Percentiles rank a stretch among this genome's conserved stretches.
phyloP scores from a whole-genome alignment of 75 land plant species.

The Selaginella tamariscina region DNA sequence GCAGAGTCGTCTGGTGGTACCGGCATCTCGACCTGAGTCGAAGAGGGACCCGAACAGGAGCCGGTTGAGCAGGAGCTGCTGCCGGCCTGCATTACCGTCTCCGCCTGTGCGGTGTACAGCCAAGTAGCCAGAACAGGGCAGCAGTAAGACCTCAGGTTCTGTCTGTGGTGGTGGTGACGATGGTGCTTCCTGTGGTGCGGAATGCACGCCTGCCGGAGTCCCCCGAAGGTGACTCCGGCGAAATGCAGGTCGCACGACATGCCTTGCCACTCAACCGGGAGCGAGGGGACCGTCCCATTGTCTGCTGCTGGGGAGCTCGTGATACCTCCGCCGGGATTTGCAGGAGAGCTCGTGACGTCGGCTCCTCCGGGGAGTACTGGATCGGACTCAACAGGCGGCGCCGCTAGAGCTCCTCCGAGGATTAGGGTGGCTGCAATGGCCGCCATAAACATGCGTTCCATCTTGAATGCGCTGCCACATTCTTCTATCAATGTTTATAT shows the following conservation, averaged over 20 bases:
- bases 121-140: slow-evolving; percentile 82
- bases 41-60: neutral
- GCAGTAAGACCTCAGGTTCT: slow-evolving; percentile 34
- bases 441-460: neutral
- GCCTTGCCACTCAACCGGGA: slow-evolving; percentile 35
- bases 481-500: no score
- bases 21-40: slow-evolving; percentile 20
- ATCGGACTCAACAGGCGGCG: neutral
- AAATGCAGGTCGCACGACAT: slow-evolving; percentile 43
- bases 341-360: no score
- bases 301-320: slow-evolving; percentile 6
- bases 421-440: neutral
- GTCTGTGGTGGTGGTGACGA: slow-evolving; percentile 27
- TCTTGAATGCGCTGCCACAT: neutral
- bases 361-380: neutral
- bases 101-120: slow-evolving; percentile 63
- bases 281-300: slow-evolving; percentile 35
- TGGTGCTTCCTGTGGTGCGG: slow-evolving; percentile 23
- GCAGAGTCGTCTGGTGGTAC: slow-evolving; percentile 62
- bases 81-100: slow-evolving; percentile 33
- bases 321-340: neutral
- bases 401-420: neutral
- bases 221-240: slow-evolving; percentile 55
- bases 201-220: slow-evolving; percentile 49
- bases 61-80: slow-evolving; percentile 13